Base-by-base conservation (phyloP, 1,284 basidiomycete species). In the Cystobasidium slooffiae region DNA sequence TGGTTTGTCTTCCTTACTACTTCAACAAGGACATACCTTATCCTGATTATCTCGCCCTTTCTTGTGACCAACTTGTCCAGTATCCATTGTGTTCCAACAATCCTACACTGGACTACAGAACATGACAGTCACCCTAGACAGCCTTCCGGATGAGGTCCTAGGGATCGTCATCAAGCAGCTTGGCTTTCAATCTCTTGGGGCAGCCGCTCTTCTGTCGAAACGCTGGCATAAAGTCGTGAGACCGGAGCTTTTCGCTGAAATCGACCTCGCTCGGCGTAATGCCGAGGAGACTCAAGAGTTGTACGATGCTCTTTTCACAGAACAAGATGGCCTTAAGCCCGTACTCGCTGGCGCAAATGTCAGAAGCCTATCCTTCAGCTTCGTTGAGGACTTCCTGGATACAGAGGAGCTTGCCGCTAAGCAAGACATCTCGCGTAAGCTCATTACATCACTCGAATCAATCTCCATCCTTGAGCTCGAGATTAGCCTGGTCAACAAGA, bases 71-170 rank as follows among this genome's bases (percentile, higher is more conserved):
- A 14, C 12, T 49, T 49, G 14, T 49, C 12, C 6, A 49, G 14
- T 6, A 49, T 49, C 46, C 46, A 49, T 49, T n/a, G n/a, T 12
- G 12, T n/a, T 49, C 46, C 46, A 49, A 6, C 12, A 14, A 49
- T 14, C n/a, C 46, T 12, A 12, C 6, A 12, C n/a, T 12, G 14
- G 46, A n/a, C 14, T 49, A 49, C 46, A 7, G 9, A 56, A 9
- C 22, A 59, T 59, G 56, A 1, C 14, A 31, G 8, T 22, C 16
- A 49, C 64, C 12, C 31, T 51, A 44, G 18, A 9, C 14, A 52
- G 20, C 39, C 39, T 68, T 10, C 66, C 66, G 12, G 53, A 68
- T 31, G 66, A 58, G 53, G n/a, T 56, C 41, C 10, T 58, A 8
- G 22, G 44, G n/a, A 16, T 24, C 41, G 44, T 68, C 1, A 3